A percentile compares a stretch with the other conserved stretches of the same genome.
These are phyloP conservation scores for Mrakia blollopis DNA, from an alignment of 768 basidiomycete species.

Conservation along the genomic window DNA sequence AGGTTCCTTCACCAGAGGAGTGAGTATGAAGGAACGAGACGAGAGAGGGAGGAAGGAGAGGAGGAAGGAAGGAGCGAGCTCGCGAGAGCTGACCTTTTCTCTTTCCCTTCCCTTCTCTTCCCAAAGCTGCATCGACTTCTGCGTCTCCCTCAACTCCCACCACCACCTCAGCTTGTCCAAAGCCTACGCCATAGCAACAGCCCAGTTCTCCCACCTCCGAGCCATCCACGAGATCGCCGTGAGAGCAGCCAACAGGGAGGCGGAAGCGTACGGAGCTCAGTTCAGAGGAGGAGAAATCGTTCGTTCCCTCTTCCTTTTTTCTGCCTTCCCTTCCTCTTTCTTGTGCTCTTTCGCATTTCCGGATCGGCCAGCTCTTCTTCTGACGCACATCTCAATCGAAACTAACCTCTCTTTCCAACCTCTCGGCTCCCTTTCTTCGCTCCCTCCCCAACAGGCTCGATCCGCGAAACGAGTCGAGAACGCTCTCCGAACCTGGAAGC, in stretches of 20 bases:
- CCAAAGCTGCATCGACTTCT: slow-evolving; percentile 68
- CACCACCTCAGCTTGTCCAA: slow-evolving; percentile 62
- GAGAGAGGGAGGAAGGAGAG: too few species aligned
- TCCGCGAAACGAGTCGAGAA: slow-evolving; percentile 24
- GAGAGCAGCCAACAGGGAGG: slow-evolving; percentile 72
- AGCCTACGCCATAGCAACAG: slow-evolving; percentile 73
- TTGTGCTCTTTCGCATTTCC: background rate
- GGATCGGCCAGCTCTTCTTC: background rate
- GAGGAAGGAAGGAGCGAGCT: background rate
- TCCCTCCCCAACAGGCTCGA: background rate
- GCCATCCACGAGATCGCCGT: slow-evolving; percentile 75
- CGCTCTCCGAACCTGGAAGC: slow-evolving; percentile 17
- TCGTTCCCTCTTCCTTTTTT: background rate
- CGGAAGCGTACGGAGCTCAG: slow-evolving; percentile 63
- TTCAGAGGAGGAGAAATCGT: slow-evolving; percentile 51
- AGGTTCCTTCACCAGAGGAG: slow-evolving; percentile 86
- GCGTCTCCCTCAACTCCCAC: slow-evolving; percentile 66
- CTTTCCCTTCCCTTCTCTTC: background rate
- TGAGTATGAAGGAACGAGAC: slow-evolving; percentile 49
- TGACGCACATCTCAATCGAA: background rate
- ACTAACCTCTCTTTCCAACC: background rate
- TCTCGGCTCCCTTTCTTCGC: background rate
- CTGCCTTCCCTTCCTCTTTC: background rate
- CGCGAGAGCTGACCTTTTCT: slow-evolving; percentile 5
- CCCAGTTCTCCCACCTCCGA: slow-evolving; percentile 82